Percentiles rank a stretch among this genome's conserved stretches.
Conservation (phyloP, 257 asterid species). For the Knoxia roxburghii region DNA sequence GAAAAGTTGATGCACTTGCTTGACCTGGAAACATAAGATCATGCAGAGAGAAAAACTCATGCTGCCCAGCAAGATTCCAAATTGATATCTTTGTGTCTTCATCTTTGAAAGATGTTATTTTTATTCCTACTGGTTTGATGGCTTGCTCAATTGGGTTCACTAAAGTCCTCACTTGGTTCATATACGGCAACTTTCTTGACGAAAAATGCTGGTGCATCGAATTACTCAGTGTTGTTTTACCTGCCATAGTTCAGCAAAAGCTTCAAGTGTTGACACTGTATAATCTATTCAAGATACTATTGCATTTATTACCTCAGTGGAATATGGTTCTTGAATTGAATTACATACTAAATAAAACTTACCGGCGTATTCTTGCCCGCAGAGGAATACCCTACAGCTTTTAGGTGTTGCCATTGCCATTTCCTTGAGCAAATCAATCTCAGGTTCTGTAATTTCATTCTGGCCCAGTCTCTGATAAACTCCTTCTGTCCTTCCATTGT, state of each 20-base stretch:
- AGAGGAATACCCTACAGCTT: conserved; percentile 59
- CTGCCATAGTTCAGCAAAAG: conserved; percentile 30
- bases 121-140: conserved; percentile 51
- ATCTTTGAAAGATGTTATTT: conserved; percentile 50
- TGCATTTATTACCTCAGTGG: background rate
- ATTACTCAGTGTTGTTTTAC: conserved; percentile 56
- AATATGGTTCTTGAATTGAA: background rate
- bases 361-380: conserved; percentile 79
- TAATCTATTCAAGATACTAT: background rate
- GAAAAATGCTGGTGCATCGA: conserved; percentile 55
- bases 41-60: conserved; percentile 54
- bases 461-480: conserved; percentile 51
- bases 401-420: conserved; percentile 61
- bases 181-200: conserved; percentile 48
- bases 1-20: conserved; percentile 63
- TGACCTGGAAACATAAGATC: conserved; percentile 84
- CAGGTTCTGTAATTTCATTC: conserved; percentile 47
- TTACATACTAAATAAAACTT: conserved; percentile 5
- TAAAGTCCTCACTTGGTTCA: conserved; percentile 58
- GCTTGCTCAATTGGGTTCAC: conserved; percentile 82
- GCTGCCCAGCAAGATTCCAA: conserved; percentile 84
- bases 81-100: conserved; percentile 64
- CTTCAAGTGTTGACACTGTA: background rate
- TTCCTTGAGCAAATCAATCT: conserved; percentile 54
- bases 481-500: conserved; percentile 53